phyloP scores from a whole-genome alignment of 73 alveolate species.

The Durusdinium trenchii region DNA sequence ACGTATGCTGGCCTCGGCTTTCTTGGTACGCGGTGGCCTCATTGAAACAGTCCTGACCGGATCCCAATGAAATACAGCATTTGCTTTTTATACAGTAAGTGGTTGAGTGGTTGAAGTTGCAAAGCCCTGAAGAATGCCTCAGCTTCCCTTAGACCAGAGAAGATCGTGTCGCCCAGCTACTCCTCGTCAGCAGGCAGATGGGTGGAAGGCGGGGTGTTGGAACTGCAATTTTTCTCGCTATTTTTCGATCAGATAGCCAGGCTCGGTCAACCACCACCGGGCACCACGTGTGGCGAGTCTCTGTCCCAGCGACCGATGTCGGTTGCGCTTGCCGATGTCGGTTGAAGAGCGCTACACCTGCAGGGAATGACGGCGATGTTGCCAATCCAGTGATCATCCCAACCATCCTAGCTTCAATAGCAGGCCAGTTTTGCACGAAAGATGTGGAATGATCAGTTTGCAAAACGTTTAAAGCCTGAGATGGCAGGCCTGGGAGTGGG shows the following conservation, averaged over 20 bases:
- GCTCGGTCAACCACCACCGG: slow-evolving; percentile 12
- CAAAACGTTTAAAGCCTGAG: neutral
- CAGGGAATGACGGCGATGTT: slow-evolving; percentile 43
- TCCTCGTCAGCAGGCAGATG: slow-evolving; percentile 40
- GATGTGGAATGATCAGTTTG: neutral
- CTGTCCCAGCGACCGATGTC: neutral
- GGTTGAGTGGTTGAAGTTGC: neutral
- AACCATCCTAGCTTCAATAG: slow-evolving; percentile 28
- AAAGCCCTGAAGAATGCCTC: neutral
- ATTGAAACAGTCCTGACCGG: neutral
- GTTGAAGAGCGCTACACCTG: neutral
- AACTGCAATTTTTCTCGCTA: neutral
- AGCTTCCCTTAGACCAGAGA: too few relatives aligned
- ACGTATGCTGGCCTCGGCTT: slow-evolving; percentile 46
- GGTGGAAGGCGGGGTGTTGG: slow-evolving; percentile 37
- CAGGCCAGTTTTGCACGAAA: neutral
- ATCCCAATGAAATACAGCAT: neutral
- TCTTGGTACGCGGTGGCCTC: neutral
- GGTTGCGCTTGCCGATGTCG: neutral
- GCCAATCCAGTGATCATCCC: slow-evolving; percentile 61
- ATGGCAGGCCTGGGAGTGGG: slow-evolving; percentile 67
- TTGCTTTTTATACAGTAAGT: neutral
- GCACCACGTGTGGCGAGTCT: slow-evolving; percentile 40
- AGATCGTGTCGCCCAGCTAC: neutral
- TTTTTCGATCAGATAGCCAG: neutral